phyloP scores from a whole-genome alignment of 176 grass and related monocot genomes.

The Oryza meyeriana region DNA sequence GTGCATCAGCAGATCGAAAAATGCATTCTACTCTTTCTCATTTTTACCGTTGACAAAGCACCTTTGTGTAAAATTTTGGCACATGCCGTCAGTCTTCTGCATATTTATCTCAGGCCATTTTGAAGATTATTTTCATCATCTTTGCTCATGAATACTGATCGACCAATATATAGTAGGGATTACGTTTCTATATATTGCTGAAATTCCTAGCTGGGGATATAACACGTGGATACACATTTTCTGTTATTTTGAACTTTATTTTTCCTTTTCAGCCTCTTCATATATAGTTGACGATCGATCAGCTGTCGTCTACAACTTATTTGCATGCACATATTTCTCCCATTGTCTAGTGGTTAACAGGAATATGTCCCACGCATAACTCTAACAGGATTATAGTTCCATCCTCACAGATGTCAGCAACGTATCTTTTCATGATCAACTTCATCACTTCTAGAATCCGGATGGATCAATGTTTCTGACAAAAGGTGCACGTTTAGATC shows the following conservation, averaged over 20 bases:
- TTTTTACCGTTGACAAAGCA: slow-evolving; percentile 26
- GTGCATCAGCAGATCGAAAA: not conserved
- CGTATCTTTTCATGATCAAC: slow-evolving; percentile 15
- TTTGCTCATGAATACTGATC: not conserved
- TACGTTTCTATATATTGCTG: slow-evolving; percentile 31
- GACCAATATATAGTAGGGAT: too few species aligned
- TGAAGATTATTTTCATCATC: slow-evolving; percentile 12
- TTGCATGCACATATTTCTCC: not conserved
- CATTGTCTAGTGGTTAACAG: slow-evolving; percentile 19
- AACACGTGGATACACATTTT: not conserved
- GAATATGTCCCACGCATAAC: slow-evolving; percentile 18
- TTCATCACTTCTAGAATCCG: slow-evolving; percentile 13
- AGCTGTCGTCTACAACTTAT: too few species aligned
- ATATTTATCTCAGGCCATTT: slow-evolving; percentile 2
- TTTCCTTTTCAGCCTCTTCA: too few species aligned
- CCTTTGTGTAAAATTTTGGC: slow-evolving; percentile 23
- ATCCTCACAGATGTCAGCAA: slow-evolving; percentile 15
- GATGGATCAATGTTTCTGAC: slow-evolving; percentile 32
- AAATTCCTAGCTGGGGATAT: slow-evolving; percentile 16
- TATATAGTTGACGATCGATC: too few species aligned
- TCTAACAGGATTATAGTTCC: not conserved
- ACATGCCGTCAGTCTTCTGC: slow-evolving; percentile 13
- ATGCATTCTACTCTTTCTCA: slow-evolving; percentile 18
- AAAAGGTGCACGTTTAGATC: slow-evolving; percentile 9
- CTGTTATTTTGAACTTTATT: too few species aligned